phyloP scores from a whole-genome alignment of 305 asterid genomes.

The Solanum hybrid region DNA sequence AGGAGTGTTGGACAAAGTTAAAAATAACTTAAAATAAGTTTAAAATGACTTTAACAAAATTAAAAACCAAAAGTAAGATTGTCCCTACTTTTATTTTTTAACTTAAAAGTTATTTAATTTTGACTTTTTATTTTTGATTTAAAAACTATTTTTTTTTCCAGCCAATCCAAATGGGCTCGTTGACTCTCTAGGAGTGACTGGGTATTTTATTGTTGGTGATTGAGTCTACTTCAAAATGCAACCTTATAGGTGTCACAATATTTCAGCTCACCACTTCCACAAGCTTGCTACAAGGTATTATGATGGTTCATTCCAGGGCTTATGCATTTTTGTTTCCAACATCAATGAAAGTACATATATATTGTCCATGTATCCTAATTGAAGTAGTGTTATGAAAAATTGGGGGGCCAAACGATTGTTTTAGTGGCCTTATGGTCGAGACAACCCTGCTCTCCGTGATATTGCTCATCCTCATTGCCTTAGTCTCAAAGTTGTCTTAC shows the following conservation, averaged over 20 bases:
- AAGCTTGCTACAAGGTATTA: neutral
- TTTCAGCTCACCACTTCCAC: neutral
- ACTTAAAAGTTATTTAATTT: too few species aligned
- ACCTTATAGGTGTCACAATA: neutral
- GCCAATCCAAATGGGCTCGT: too few species aligned
- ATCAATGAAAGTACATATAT: neutral
- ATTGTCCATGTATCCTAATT: neutral
- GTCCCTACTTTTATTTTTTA: too few species aligned
- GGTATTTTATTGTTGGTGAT: neutral
- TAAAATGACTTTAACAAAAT: too few species aligned
- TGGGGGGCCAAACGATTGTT: too few species aligned
- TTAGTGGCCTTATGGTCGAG: neutral
- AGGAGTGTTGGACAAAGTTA: too few species aligned
- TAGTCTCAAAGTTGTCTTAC: neutral
- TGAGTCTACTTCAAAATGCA: neutral
- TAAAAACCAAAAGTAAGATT: too few species aligned
- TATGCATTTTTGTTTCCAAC: neutral
- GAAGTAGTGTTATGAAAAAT: neutral
- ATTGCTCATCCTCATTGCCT: neutral
- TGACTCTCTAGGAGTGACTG: neutral
- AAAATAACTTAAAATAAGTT: too few species aligned
- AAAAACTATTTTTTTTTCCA: too few species aligned
- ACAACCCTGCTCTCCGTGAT: neutral
- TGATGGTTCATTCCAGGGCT: neutral
- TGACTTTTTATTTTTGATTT: too few species aligned